These are phyloP conservation scores for Kazachstania africana DNA, from an alignment of 805 yeast species.

Conservation along the genomic window DNA sequence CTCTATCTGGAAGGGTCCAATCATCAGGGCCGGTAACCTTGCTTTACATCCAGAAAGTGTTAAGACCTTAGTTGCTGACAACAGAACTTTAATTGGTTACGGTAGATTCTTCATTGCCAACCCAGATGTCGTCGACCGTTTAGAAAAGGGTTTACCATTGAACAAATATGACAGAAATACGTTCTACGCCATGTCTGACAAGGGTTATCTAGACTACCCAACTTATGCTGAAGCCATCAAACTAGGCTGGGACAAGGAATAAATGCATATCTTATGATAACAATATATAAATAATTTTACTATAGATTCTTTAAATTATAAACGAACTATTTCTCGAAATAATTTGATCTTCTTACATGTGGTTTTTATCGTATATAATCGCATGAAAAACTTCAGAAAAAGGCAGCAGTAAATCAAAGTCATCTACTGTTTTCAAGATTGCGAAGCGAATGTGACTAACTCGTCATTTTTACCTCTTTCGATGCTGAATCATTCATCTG, in stretches of 20 bases:
- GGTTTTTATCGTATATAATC: too few relatives aligned
- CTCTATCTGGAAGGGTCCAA: constrained; percentile 35
- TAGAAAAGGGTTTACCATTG: background rate
- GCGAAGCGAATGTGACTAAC: too few relatives aligned
- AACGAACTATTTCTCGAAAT: too few relatives aligned
- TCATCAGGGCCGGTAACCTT: constrained; percentile 32
- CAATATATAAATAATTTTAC: too few relatives aligned
- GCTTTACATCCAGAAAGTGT: constrained; percentile 19
- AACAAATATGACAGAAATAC: background rate
- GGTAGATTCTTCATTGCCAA: constrained; percentile 21
- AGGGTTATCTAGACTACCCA: background rate
- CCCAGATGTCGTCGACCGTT: background rate
- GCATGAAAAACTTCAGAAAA: too few relatives aligned
- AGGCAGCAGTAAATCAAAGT: too few relatives aligned
- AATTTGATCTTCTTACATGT: too few relatives aligned
- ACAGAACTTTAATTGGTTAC: constrained; percentile 32
- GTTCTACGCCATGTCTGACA: background rate
- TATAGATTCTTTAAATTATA: too few relatives aligned
- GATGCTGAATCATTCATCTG: too few relatives aligned
- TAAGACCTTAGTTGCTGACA: constrained; percentile 25
- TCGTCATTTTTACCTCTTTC: too few relatives aligned
- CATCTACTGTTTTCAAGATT: too few relatives aligned
- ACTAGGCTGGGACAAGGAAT: constrained; percentile 1
- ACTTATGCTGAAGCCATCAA: background rate
- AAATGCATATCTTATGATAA: too few relatives aligned